These are phyloP conservation scores for Arctium lappa DNA, from an alignment of 129 eudicot species.

Conservation along the genomic window DNA sequence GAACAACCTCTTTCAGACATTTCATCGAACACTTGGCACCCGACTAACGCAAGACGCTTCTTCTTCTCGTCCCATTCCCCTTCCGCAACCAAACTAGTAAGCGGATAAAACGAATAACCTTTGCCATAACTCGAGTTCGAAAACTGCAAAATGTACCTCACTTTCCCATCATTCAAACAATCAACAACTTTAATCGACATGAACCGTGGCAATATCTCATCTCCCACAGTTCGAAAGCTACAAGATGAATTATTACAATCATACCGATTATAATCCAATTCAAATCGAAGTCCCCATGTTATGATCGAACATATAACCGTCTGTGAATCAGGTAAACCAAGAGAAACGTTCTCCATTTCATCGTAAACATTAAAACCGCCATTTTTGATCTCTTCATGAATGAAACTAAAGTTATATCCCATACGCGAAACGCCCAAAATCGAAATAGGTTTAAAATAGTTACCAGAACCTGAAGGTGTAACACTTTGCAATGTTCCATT, in stretches of 20 bases:
- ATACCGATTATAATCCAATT: conserved; percentile 46
- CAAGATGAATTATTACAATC: conserved; percentile 58
- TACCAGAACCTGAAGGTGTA: conserved; percentile 13
- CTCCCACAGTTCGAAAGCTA: conserved; percentile 36
- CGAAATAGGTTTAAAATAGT: conserved; percentile 38
- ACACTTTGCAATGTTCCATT: conserved; percentile 66
- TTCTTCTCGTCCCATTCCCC: conserved; percentile 75
- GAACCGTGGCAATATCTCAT: conserved; percentile 30
- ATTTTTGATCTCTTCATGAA: conserved; percentile 31
- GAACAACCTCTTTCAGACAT: conserved; percentile 58
- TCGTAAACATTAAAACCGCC: conserved; percentile 38
- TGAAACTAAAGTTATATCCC: conserved; percentile 53
- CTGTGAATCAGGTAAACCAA: conserved; percentile 30
- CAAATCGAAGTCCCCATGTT: conserved; percentile 40
- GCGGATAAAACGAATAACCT: conserved; percentile 49
- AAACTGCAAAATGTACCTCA: conserved; percentile 56
- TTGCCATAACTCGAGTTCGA: conserved; percentile 36
- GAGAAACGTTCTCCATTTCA: conserved; percentile 32
- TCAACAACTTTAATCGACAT: conserved; percentile 62
- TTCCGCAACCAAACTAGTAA: conserved; percentile 62
- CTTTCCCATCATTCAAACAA: conserved; percentile 55
- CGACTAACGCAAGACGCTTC: conserved; percentile 60
- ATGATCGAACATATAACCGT: conserved; percentile 29
- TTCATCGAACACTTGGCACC: conserved; percentile 56
- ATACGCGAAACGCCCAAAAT: conserved; percentile 57